Evolutionary conservation across 768 basidiomycete species (phyloP).

Genomic region (Porpolomopsis calyptriformis): DNA sequence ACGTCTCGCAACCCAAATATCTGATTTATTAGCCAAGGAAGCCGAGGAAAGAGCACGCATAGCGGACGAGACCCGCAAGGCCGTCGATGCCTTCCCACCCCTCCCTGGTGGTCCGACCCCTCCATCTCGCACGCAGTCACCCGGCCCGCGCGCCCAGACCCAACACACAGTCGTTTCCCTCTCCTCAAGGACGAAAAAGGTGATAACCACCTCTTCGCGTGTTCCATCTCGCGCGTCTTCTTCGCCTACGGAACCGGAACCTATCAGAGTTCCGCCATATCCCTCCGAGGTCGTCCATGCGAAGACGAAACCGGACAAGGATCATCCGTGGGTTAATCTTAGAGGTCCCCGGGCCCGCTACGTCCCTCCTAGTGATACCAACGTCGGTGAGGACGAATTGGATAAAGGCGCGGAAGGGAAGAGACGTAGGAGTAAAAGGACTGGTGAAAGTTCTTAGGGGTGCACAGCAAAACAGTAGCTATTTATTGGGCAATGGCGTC

Average conservation of each 20-base stretch:
- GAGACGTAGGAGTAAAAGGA: too few species aligned
- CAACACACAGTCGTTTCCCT: conserved; percentile 54
- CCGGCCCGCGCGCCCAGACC: too few species aligned
- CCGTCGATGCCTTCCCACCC: conserved; percentile 53
- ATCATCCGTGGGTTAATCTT: conserved; percentile 37
- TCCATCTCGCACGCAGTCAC: conserved; percentile 12
- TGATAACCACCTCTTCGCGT: conserved; percentile 30
- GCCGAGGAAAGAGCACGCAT: conserved; percentile 36
- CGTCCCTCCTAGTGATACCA: too few species aligned
- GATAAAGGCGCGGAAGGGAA: too few species aligned
- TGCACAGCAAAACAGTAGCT: too few species aligned
- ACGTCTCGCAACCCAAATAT: conserved; percentile 36
- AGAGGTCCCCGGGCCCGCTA: conserved; percentile 26
- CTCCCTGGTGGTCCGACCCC: conserved; percentile 22
- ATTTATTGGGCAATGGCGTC: too few species aligned
- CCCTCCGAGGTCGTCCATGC: conserved; percentile 27
- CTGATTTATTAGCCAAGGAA: conserved; percentile 35
- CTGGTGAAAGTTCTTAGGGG: too few species aligned
- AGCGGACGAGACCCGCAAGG: conserved; percentile 36
- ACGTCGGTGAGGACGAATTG: too few species aligned
- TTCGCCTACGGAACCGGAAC: conserved; percentile 26
- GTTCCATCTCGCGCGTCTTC: conserved; percentile 27
- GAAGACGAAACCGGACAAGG: conserved; percentile 17
- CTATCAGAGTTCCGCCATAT: conserved; percentile 31
- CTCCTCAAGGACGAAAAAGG: conserved; percentile 37